Evolutionary conservation across 2,329 filamentous ascomycete species (phyloP).

Genomic region (Hysterium pulicare): DNA sequence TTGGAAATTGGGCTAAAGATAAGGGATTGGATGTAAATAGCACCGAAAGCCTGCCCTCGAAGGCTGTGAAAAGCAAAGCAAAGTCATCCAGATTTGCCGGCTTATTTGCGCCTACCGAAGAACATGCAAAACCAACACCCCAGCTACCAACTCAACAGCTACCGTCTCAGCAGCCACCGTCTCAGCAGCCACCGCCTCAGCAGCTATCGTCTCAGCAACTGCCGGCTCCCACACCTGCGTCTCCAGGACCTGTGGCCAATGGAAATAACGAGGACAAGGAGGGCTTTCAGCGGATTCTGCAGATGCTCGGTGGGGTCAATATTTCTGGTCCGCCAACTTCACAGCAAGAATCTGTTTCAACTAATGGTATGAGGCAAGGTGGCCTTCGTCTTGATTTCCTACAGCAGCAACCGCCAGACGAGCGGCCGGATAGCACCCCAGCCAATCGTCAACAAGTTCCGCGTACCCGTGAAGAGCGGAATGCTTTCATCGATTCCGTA

Average conservation of each 20-base stretch:
- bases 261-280: conserved; percentile 68
- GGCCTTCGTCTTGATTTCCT: conserved; percentile 29
- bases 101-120: conserved; percentile 53
- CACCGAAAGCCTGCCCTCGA: conserved; percentile 28
- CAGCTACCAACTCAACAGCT: no score
- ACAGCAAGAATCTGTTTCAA: conserved; percentile 18
- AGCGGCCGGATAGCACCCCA: conserved; percentile 21
- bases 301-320: conserved; percentile 65
- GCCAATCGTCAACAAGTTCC: conserved; percentile 18
- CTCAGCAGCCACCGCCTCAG: no score
- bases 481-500: conserved; percentile 31
- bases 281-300: conserved; percentile 77
- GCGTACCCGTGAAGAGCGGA: conserved; percentile 34
- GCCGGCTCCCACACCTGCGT: conserved; percentile 21
- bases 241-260: conserved; percentile 36
- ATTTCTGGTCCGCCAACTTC: conserved; percentile 15
- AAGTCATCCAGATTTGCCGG: conserved; percentile 85
- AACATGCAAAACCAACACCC: conserved; percentile 15
- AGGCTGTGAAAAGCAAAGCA: conserved; percentile 50
- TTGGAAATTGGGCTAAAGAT: conserved; percentile 58
- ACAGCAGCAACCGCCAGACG: conserved; percentile 20
- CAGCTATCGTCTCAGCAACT: no score
- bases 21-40: conserved; percentile 39
- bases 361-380: conserved; percentile 28
- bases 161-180: conserved; percentile 13